Conservation (phyloP, 2,329 filamentous ascomycete species). For the Chaetomium globosum region DNA sequence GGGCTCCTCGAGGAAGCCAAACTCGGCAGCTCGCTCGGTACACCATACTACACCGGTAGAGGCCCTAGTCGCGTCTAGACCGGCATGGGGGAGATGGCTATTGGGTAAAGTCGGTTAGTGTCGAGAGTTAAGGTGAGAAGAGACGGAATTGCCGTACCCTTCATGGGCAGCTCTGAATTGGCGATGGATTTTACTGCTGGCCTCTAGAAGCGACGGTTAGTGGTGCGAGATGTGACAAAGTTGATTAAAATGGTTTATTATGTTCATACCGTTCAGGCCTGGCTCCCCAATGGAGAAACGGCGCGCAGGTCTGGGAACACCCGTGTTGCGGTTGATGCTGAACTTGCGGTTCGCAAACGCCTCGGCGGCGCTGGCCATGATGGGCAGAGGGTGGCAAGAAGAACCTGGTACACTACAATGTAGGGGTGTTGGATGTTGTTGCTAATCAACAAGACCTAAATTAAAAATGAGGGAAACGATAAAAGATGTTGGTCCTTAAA, state of each 20-base stretch:
- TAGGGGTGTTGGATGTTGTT: not conserved
- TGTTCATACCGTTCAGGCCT: constrained; percentile 56
- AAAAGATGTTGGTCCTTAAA: not conserved
- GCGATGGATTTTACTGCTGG: constrained; percentile 79
- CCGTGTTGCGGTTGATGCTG: constrained; percentile 68
- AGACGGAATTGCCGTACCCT: constrained; percentile 49
- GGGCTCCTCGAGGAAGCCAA: constrained; percentile 83
- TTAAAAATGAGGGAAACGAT: not conserved
- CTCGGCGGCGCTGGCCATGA: constrained; percentile 34
- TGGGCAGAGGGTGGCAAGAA: not conserved
- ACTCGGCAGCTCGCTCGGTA: constrained; percentile 82
- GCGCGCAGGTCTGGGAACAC: constrained; percentile 58
- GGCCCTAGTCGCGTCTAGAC: constrained; percentile 82
- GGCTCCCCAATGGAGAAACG: constrained; percentile 63
- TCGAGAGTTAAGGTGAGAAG: not conserved
- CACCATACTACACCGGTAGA: constrained; percentile 96
- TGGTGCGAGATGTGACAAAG: constrained; percentile 8
- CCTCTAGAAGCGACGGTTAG: constrained; percentile 58
- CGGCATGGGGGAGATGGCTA: constrained; percentile 79
- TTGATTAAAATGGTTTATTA: not conserved
- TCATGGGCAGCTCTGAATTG: constrained; percentile 90
- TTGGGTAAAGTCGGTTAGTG: not conserved
- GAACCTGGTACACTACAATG: not conserved
- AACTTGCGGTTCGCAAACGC: constrained; percentile 59
- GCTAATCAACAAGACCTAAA: not conserved